Base-by-base conservation (phyloP, 2,329 filamentous ascomycete species). In the Amauroascus niger region DNA sequence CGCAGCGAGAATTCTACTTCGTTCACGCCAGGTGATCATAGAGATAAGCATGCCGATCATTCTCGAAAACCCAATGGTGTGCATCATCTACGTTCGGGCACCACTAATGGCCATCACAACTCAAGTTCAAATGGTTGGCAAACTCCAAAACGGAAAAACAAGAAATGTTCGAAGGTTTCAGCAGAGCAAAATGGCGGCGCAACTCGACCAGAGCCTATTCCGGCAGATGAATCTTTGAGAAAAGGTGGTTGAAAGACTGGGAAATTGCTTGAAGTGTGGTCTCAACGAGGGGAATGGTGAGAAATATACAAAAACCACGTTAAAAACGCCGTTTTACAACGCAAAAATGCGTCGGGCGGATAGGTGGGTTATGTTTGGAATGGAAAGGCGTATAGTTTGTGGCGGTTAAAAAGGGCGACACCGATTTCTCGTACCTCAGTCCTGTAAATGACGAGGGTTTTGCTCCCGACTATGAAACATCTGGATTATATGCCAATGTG, bases 121-220 rank as follows among this genome's bases (percentile, higher is more conserved):
- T 33, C 55, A n/a, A 63, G 61, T 50, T 33, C 56, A 30, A 59
- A 55, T 45, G 56, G 63, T 46, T 75, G 72, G 72, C 71, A 75
- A 59, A 73, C 68, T 2, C 61, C 59, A 28, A 73, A 72, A 61
- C 72, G 69, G 58, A 73, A 69, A 60, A 64, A 71, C 52, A 70
- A 68, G 55, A 67, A 67, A 57, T 65, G 62, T 41, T 59, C 60
- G 43, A 73, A 70, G 53, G 62, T 64, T 4, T 61, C 67, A 26
- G 62, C 61, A 9, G 70, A 72, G 16, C 55, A 62, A 14, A 56
- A 55, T 24, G 63, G 64, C n/a, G 49, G 59, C 16, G 57, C 61
- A 24, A 59, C 62, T 39, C 63, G 66, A 5, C 65, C 63, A 1
- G 72, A 74, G 55, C 64, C 68, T 7, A 60, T 72, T 9, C 71